Base-by-base conservation (phyloP, 805 yeast genomes). In the Monosporozyma servazzii region DNA sequence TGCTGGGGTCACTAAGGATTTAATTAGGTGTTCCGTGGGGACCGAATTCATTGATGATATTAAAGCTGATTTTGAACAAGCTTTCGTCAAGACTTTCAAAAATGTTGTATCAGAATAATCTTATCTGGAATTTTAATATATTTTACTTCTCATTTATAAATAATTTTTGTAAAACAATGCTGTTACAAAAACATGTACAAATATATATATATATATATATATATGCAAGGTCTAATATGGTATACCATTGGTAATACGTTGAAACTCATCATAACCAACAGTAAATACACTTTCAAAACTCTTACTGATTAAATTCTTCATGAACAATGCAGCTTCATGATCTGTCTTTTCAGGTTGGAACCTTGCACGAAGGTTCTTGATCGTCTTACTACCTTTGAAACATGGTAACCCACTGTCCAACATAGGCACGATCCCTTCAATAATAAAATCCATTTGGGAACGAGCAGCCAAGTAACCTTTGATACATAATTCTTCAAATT, bases 251-350 rank as follows among this genome's bases (percentile, higher is more conserved):
- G 99, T 93, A 58, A 93, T 67, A 62, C 95, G 76, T 71, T 93
- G 99, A 81, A 93, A 93, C 71, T 90, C 97, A 65, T 93, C 99
- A 68, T 93, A 93, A 20, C 96, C 98, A 64, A 84, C 86, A 36
- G 99, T 93, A 63, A 84, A 88, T 61, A 81, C 71, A 69, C 95
- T 86, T 68, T 91, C 98, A 68, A 81, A 85, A 53, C 95, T 82
- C 71, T 84, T 86, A 56, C 74, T 76, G 55, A 93, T 83, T 70
- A 93, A 76, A 1, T 81, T 77, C 56, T 86, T 77, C 81, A 93
- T 85, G 58, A 75, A 79, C 36, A 73, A 62, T 9, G 95, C 88
- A 7, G 97, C 97, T 47, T 91, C 96, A 51, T 80, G 82, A 49
- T 91, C 97, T 30, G 79, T 71, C 68, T 84, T 89, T 25, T 77